Evolutionary conservation across 2,329 filamentous ascomycete genomes (phyloP).

Genomic region (Xylaria sp.): DNA sequence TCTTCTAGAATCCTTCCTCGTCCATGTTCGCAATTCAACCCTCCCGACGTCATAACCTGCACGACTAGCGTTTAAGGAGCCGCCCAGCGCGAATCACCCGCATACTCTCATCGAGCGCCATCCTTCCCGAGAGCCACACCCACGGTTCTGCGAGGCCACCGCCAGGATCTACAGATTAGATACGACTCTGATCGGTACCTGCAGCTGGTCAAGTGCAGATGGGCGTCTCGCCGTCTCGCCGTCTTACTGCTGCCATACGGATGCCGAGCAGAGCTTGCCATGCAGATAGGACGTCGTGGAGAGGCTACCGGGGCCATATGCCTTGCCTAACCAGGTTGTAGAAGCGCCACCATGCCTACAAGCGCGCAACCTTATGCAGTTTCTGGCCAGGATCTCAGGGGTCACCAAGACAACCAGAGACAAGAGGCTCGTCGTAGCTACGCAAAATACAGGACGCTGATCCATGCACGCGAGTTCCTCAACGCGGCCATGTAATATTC

Average conservation of each 20-base stretch:
- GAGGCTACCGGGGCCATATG: slow-evolving; percentile 25
- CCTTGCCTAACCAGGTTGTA: slow-evolving; percentile 37
- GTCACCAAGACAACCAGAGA: slow-evolving; percentile 21
- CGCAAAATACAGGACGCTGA: slow-evolving; percentile 30
- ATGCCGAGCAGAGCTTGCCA: slow-evolving; percentile 25
- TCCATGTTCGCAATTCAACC: slow-evolving; percentile 29
- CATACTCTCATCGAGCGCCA: slow-evolving; percentile 41
- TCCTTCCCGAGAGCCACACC: slow-evolving; percentile 39
- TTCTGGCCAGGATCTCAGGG: slow-evolving; percentile 1
- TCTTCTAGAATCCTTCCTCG: slow-evolving; percentile 45
- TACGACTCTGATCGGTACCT: slow-evolving; percentile 37
- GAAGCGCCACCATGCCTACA: slow-evolving; percentile 39
- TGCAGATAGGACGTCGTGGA: slow-evolving; percentile 25
- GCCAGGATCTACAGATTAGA: slow-evolving; percentile 27
- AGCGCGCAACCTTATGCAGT: slow-evolving; percentile 21
- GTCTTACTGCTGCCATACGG: slow-evolving; percentile 29
- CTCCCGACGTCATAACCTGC: slow-evolving; percentile 38
- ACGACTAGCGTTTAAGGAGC: slow-evolving; percentile 39
- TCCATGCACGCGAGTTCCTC: slow-evolving; percentile 29
- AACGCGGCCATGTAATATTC: slow-evolving; percentile 35
- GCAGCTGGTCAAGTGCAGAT: slow-evolving; percentile 38
- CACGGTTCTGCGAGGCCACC: slow-evolving; percentile 44
- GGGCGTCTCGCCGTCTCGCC: slow-evolving; percentile 43
- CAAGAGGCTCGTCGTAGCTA: slow-evolving; percentile 25
- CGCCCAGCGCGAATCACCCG: slow-evolving; percentile 40